Evolutionary conservation across 2,329 filamentous ascomycete species (phyloP), one percentile per base, ranked within the genome.

Genomic region (Ophiostoma ips): DNA sequence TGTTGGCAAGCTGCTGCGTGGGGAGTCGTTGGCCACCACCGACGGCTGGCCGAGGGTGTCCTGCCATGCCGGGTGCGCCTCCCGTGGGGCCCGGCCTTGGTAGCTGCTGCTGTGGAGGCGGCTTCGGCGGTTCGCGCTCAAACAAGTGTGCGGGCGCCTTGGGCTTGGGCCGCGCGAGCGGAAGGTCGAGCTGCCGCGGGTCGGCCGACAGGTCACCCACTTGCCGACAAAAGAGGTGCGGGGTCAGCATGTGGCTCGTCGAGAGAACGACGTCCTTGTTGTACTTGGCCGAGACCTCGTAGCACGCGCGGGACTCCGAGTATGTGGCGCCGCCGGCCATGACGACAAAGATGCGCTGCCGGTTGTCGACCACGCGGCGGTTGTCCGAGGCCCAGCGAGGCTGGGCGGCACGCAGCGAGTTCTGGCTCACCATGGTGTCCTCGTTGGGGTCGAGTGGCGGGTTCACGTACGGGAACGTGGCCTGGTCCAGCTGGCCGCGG

Each of bases 281-380:
- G 44, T 79, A 79, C 46, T 79, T 70, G 48, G 81, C 75, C 2
- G 86, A 83, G 24, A 90, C 70, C 59, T 95, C 87, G 63, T 96
- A 96, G 67, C 92, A 98, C 12, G 81, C 76, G 28, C 92, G 80
- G 31, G 86, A 77, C 67, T 98, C 92, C 5, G 87, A 88, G 63
- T 90, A 95, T 0, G 92, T 96, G 18, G 92, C 92, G 41, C 92
- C 92, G 45, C 92, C 92, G 1, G 90, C 92, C 75, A 96, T 83
- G 63, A 95, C 96, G 15, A 96, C 82, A 52, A 98, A 85, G 49
- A 96, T 76, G 48, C 92, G 81, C 63, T 98, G 92, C 49, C 84
- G 79, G 56, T 89, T 94, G 62, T 96, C 90, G 53, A 73, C 78
- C 52, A 71, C 81, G 28, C 80, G 77, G 43, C 83, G 75, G 40